A percentile compares a stretch with the other conserved stretches of the same genome.
phyloP scores from a whole-genome alignment of 768 basidiomycete species.

The Pleurotus eryngii region DNA sequence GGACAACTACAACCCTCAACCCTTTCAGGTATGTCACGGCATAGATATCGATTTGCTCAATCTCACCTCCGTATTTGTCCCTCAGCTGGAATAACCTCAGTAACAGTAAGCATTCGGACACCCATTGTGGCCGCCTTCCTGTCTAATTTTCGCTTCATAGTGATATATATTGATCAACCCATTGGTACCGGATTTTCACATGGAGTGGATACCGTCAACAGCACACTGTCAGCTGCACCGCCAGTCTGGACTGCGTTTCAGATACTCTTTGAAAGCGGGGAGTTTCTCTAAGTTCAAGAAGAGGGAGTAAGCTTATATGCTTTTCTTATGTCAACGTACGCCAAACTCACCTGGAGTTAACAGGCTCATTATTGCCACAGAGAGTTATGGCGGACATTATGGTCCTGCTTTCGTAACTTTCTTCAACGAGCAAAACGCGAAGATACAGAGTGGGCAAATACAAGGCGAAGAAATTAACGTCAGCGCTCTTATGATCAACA shows the following conservation, averaged over 20 bases:
- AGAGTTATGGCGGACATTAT: slow-evolving; percentile 70
- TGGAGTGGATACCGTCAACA: slow-evolving; percentile 55
- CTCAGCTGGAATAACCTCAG: slow-evolving; percentile 64
- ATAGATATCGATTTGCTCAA: no score
- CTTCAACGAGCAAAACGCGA: slow-evolving; percentile 59
- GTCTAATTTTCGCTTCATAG: slow-evolving; percentile 24
- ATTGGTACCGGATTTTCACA: slow-evolving; percentile 65
- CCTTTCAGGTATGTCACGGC: slow-evolving; percentile 45
- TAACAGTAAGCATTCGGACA: slow-evolving; percentile 44
- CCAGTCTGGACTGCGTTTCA: slow-evolving; percentile 65
- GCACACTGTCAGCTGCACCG: slow-evolving; percentile 51
- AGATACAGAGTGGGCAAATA: slow-evolving; percentile 41
- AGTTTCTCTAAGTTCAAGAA: slow-evolving; percentile 52
- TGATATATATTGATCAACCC: slow-evolving; percentile 71
- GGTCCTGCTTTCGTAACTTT: slow-evolving; percentile 62
- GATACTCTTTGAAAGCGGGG: slow-evolving; percentile 52
- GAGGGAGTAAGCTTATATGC: slow-evolving; percentile 40
- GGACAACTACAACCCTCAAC: slow-evolving; percentile 49
- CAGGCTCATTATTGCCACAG: slow-evolving; percentile 63
- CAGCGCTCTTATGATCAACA: slow-evolving; percentile 64
- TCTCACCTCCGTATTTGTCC: not conserved
- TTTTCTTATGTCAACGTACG: not conserved
- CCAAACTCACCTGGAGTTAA: not conserved
- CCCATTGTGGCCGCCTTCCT: not conserved
- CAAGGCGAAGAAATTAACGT: slow-evolving; percentile 50